Base-by-base conservation (phyloP, 352 stramenopile genomes). In the Aphanomyces stellatus region DNA sequence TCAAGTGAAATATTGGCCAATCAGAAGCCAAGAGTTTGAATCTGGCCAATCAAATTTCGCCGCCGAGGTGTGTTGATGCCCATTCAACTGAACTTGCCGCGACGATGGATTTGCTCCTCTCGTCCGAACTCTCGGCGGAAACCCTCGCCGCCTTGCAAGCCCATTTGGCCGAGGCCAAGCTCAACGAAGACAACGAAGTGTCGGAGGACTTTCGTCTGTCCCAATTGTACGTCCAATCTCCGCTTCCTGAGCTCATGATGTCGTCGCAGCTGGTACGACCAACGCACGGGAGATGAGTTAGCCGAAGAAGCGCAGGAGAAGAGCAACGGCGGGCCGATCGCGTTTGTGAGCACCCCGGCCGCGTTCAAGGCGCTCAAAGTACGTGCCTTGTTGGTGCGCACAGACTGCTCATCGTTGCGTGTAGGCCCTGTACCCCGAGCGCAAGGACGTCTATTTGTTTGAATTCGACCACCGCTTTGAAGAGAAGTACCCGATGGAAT, bases 191-290 rank as follows among this genome's bases (percentile, higher is more conserved):
- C 41, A 71, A 72, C 37, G 64, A 80, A 27, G 73, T 82, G 24
- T 77, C 72, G 34, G 76, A 82, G 35, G 74, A 82, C 56, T 82
- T 82, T 65, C 74, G 76, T 4, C 71, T 82, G 25, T 82, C 76
- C 48, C 76, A 82, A 66, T 82, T 82, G 76, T 82, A 67, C 15
- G 6, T 67, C 19, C 10, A 19, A 11, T 13, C 11, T 4, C 8
- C 22, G 31, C 30, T 43, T 53, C 59, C n/a, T 17, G 46, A 53
- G n/a, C 27, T 34, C 33, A 53, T 42, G 34, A 1, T 34, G 24
- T n/a, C 69, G 31, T 19, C 53, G 51, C 28, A 85, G 76, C 55
- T 82, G 74, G 74, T 82, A 82, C 35, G 76, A 82, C 35, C 69
- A 77, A 22, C 69, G 72, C 31, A 82, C 76, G 8, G 76, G 74